These are phyloP conservation scores for Termitomyces sp. DNA, from an alignment of 768 basidiomycete species.

Conservation along the genomic window DNA sequence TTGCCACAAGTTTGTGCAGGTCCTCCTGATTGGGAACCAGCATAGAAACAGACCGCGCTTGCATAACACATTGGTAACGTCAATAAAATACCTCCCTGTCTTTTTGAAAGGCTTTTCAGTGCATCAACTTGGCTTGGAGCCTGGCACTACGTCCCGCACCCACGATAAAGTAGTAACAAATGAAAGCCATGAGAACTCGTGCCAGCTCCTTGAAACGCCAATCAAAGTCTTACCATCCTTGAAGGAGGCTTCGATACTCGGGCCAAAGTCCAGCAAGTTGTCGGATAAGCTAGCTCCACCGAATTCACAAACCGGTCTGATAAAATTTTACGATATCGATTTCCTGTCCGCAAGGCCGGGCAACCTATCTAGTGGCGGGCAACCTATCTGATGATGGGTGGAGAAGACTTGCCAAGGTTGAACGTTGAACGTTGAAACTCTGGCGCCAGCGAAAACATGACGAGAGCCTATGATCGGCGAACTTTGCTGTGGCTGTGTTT, in stretches of 20 bases:
- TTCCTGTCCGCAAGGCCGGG: not conserved
- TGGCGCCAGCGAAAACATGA: not conserved
- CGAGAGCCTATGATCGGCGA: not conserved
- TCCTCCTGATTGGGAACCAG: no score
- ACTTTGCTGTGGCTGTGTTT: not conserved
- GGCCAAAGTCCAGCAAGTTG: not conserved
- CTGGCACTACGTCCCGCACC: not conserved
- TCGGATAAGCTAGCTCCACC: not conserved
- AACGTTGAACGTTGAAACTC: not conserved
- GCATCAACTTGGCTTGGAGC: not conserved
- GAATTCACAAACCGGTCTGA: no score
- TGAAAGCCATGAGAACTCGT: not conserved
- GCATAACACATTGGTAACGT: no score
- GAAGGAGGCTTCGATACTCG: not conserved
- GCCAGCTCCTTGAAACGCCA: not conserved
- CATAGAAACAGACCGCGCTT: no score
- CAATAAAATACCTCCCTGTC: no score
- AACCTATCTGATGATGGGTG: not conserved
- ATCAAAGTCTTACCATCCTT: no score
- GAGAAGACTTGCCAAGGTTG: not conserved
- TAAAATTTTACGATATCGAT: not conserved
- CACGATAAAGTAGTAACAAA: not conserved
- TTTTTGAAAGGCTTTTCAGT: not conserved
- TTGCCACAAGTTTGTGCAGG: no score
- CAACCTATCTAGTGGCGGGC: not conserved